These are phyloP conservation scores for Cicer pinnatifidum DNA, from an alignment of 306 rosid genomes.

Conservation along the genomic window DNA sequence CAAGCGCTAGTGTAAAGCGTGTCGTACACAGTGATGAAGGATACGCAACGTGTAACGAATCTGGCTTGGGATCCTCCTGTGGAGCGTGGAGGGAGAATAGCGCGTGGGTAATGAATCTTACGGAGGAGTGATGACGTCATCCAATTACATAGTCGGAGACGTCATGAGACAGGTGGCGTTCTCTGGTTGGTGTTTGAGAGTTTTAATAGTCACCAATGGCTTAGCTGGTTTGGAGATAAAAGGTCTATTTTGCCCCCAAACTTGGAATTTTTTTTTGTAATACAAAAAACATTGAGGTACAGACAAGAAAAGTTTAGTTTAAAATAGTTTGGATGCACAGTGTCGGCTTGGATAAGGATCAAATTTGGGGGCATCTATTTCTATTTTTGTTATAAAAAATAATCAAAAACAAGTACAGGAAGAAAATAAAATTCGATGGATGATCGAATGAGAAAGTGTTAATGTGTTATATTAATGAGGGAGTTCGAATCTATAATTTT, in stretches of 20 bases:
- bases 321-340: not conserved
- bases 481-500: too few relatives aligned
- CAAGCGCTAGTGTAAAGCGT: not conserved
- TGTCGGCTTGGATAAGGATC: conserved; percentile 27
- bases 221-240: not conserved
- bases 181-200: not conserved
- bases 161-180: conserved; percentile 13
- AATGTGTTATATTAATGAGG: too few relatives aligned
- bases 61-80: not conserved
- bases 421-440: not conserved
- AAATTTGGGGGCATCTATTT: not conserved
- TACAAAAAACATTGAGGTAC: not conserved
- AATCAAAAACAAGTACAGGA: not conserved
- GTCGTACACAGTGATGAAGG: rapidly evolving
- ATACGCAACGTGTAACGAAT: not conserved
- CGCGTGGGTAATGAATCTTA: not conserved
- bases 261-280: not conserved
- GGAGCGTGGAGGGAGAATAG: not conserved
- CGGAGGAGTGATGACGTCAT: not conserved
- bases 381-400: not conserved
- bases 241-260: conserved; percentile 8
- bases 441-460: too few relatives aligned
- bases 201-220: not conserved
- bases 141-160: rapidly evolving
- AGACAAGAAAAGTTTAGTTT: conserved; percentile 25